Percentiles rank a stretch among this genome's conserved stretches.
phyloP scores from a whole-genome alignment of 352 stramenopile species.

The Pythium vanterpoolii region DNA sequence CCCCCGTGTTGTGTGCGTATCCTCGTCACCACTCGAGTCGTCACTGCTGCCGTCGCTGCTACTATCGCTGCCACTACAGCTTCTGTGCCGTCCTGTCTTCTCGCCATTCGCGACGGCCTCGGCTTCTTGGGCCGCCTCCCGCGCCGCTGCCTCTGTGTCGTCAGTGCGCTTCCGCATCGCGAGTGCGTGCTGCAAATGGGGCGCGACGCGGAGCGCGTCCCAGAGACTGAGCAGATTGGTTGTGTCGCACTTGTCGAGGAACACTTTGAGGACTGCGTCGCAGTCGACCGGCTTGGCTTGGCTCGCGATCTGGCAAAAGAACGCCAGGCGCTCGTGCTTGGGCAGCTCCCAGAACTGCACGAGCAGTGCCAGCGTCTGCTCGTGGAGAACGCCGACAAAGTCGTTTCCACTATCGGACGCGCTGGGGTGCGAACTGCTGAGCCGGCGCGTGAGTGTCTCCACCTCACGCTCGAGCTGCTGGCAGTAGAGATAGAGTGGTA shows the following conservation, averaged over 20 bases:
- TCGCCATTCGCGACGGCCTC: conserved; percentile 1
- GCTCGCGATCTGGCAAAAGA: conserved; percentile 70
- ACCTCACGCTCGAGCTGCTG: conserved; percentile 61
- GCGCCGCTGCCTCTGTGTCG: conserved; percentile 1
- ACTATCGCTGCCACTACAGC: neutral
- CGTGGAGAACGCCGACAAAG: conserved; percentile 49
- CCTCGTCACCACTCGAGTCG: conserved; percentile 5
- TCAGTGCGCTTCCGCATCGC: conserved; percentile 20
- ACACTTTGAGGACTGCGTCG: conserved; percentile 38
- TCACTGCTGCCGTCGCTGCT: conserved; percentile 3
- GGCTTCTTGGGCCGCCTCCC: conserved; percentile 8
- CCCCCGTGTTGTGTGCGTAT: neutral
- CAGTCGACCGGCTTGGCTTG: conserved; percentile 49
- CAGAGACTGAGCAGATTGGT: conserved; percentile 44
- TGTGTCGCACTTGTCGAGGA: conserved; percentile 46
- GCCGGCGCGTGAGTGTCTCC: conserved; percentile 22
- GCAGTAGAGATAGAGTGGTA: conserved; percentile 63
- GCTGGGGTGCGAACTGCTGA: conserved; percentile 18
- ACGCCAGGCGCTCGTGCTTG: conserved; percentile 48
- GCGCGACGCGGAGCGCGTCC: conserved; percentile 45
- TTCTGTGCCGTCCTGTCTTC: conserved; percentile 3
- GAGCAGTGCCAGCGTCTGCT: conserved; percentile 55
- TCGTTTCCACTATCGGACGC: conserved; percentile 18
- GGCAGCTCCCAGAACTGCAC: conserved; percentile 69
- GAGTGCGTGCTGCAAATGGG: conserved; percentile 44